phyloP scores from a whole-genome alignment of 1,284 basidiomycete genomes.

The Puccinia triticina region DNA sequence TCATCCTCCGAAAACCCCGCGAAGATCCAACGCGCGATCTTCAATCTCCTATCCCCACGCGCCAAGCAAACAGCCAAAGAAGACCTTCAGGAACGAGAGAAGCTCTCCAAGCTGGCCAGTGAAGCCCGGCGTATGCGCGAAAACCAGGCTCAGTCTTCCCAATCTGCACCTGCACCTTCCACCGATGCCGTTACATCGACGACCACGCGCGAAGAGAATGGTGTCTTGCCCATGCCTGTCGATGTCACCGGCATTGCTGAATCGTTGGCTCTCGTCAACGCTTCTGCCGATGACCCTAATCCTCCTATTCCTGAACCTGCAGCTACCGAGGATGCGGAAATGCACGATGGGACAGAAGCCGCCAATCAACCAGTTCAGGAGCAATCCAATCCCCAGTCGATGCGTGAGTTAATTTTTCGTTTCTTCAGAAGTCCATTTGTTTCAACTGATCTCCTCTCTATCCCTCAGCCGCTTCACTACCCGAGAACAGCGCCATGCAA shows the following conservation, averaged over 20 bases:
- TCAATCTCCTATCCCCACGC: constrained; percentile 30
- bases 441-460: not conserved
- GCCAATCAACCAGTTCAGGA: not conserved
- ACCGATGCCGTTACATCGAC: constrained; percentile 7
- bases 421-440: not conserved
- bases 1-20: constrained; percentile 44
- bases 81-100: constrained; percentile 1
- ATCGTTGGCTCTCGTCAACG: constrained; percentile 36
- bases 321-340: constrained; percentile 39
- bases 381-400: not conserved
- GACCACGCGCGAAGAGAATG: not conserved
- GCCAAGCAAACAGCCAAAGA: constrained; percentile 38
- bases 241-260: constrained; percentile 34
- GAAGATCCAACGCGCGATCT: constrained; percentile 25
- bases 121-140: constrained; percentile 35
- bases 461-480: constrained; percentile 7
- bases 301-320: not conserved
- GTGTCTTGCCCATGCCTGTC: constrained; percentile 9
- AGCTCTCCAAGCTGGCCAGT: constrained; percentile 19
- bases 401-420: constrained; percentile 10
- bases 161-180: constrained; percentile 19
- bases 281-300: constrained; percentile 25
- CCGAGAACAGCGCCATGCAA: constrained; percentile 52
- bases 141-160: not conserved
- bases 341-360: constrained; percentile 40